Percentiles rank a stretch among this genome's conserved stretches.
Evolutionary conservation across 495 filamentous ascomycete species (phyloP).

Genomic region (Hamigera avellanea): DNA sequence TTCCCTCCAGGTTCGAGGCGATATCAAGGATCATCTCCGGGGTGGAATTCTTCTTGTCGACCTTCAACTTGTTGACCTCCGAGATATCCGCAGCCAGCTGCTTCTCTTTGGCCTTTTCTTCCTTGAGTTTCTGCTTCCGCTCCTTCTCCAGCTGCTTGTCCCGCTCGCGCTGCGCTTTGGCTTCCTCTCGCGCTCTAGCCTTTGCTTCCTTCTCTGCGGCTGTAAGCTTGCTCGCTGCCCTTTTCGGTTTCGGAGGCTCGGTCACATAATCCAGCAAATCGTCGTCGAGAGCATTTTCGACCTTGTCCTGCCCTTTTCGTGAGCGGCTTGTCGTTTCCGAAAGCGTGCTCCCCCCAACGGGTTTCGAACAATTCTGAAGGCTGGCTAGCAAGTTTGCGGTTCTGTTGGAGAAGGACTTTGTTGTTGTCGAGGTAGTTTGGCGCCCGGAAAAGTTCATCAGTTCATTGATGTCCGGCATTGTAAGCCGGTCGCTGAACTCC

Average conservation of each 20-base stretch:
- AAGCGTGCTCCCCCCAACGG: neutral
- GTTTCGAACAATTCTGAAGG: slow-evolving; percentile 9
- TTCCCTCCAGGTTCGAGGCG: slow-evolving; percentile 39
- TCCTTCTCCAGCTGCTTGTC: slow-evolving; percentile 36
- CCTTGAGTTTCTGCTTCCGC: slow-evolving; percentile 36
- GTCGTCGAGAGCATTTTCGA: neutral
- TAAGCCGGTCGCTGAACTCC: slow-evolving; percentile 28
- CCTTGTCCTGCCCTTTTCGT: slow-evolving; percentile 1
- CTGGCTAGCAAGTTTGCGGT: slow-evolving; percentile 30
- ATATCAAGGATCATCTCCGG: slow-evolving; percentile 82
- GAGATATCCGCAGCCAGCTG: slow-evolving; percentile 55
- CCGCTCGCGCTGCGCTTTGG: slow-evolving; percentile 33
- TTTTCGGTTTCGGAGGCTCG: slow-evolving; percentile 13
- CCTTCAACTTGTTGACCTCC: slow-evolving; percentile 64
- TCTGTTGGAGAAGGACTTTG: slow-evolving; percentile 19
- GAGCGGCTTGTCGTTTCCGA: too few species aligned
- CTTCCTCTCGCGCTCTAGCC: slow-evolving; percentile 36
- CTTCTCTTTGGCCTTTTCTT: slow-evolving; percentile 53
- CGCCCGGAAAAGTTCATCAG: slow-evolving; percentile 7
- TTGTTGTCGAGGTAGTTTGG: slow-evolving; percentile 3
- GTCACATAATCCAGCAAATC: slow-evolving; percentile 12
- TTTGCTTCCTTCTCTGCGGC: slow-evolving; percentile 42
- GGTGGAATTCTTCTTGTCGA: slow-evolving; percentile 63
- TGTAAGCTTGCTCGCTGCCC: slow-evolving; percentile 22
- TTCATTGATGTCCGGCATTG: slow-evolving; percentile 20